Conservation (phyloP, 768 basidiomycete species). For the Lyophyllum atratum region DNA sequence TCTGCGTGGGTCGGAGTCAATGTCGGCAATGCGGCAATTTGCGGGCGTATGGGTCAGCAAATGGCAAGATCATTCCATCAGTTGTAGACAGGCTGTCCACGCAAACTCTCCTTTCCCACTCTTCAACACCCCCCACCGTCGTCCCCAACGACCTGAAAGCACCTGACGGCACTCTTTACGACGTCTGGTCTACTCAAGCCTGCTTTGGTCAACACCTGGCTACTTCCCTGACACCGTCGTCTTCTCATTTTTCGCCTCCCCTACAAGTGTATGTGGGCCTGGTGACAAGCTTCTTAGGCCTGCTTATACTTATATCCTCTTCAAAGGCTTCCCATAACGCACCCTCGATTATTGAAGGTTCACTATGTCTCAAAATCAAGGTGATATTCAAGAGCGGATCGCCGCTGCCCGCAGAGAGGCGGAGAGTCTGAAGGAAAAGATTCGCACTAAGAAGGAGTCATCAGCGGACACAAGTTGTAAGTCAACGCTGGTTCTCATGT, state of each 20-base stretch:
- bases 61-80: conserved; percentile 28
- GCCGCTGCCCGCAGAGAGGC: conserved; percentile 96
- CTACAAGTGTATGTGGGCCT: conserved; percentile 13
- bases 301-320: background rate
- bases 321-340: background rate
- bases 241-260: conserved; percentile 1
- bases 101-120: conserved; percentile 27
- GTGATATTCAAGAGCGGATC: conserved; percentile 90
- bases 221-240: background rate
- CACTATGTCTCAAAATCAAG: conserved; percentile 76
- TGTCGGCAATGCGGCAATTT: conserved; percentile 19
- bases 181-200: conserved; percentile 4
- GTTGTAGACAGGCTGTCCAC: conserved; percentile 23
- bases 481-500: conserved; percentile 34
- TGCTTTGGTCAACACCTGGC: conserved; percentile 4
- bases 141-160: conserved; percentile 24
- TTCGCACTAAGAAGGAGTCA: conserved; percentile 92
- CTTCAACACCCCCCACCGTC: conserved; percentile 20
- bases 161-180: conserved; percentile 10
- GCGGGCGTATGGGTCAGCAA: conserved; percentile 24
- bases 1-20: conserved; percentile 16
- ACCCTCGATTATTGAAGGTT: background rate
- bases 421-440: conserved; percentile 98
- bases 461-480: conserved; percentile 96
- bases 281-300: background rate